A percentile compares a stretch with the other conserved stretches of the same genome.
These are phyloP conservation scores for Dioszegia hungarica DNA, from an alignment of 768 basidiomycete genomes.

Conservation along the genomic window DNA sequence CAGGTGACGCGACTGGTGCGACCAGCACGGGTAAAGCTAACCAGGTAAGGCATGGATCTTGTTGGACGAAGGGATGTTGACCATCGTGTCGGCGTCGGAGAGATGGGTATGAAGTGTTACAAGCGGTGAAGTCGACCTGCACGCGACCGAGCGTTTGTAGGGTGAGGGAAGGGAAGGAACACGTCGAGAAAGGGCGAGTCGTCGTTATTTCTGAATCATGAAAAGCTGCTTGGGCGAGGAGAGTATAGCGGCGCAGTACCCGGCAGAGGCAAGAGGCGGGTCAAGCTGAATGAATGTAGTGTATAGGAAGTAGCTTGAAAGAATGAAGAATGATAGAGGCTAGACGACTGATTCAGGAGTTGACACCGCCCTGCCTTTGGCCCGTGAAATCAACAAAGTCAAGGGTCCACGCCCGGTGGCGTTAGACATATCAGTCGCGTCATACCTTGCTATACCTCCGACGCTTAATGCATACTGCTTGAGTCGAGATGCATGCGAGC, in stretches of 20 bases:
- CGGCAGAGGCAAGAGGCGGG: neutral
- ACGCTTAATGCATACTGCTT: too few species aligned
- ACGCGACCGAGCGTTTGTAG: neutral
- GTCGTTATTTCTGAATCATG: too few species aligned
- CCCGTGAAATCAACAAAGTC: too few species aligned
- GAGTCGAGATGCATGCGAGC: neutral
- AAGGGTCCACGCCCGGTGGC: neutral
- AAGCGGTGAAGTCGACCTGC: neutral
- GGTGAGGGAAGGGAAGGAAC: neutral
- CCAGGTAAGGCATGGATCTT: constrained; percentile 39
- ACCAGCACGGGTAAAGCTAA: constrained; percentile 5
- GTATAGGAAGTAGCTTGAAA: too few species aligned
- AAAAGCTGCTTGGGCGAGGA: too few species aligned
- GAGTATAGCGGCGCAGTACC: too few species aligned
- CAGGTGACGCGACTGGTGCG: too few species aligned
- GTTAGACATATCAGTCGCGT: constrained; percentile 2
- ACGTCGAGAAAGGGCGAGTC: neutral
- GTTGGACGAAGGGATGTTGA: constrained; percentile 24
- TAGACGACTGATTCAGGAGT: too few species aligned
- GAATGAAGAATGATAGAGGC: too few species aligned
- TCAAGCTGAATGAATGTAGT: too few species aligned
- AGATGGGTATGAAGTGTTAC: neutral
- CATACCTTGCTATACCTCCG: too few species aligned
- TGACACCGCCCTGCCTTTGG: too few species aligned
- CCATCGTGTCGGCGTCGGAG: neutral